Evolutionary conservation across 768 basidiomycete species (phyloP).

Genomic region (Amanita brunnescens): DNA sequence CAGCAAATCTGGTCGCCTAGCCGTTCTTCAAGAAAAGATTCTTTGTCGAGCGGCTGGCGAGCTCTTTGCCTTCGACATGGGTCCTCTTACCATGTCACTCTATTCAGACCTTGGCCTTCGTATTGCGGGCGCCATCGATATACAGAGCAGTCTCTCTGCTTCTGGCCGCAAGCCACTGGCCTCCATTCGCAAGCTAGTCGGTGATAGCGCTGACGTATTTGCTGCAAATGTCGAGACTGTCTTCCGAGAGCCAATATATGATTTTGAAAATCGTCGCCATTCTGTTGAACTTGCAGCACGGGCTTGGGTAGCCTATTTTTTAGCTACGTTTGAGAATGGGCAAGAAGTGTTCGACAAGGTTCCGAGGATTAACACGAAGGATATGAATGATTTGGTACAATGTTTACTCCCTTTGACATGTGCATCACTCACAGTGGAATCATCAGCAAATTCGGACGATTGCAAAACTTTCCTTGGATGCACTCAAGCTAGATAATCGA

Average conservation of each 20-base stretch:
- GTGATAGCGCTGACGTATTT: conserved; percentile 26
- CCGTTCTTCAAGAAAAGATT: conserved; percentile 30
- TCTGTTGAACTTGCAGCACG: conserved; percentile 30
- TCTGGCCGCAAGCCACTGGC: conserved; percentile 30
- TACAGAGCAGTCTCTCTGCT: conserved; percentile 42
- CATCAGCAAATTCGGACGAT: conserved; percentile 31
- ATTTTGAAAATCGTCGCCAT: conserved; percentile 22
- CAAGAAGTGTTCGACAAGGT: conserved; percentile 34
- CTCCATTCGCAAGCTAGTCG: conserved; percentile 33
- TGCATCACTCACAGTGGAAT: conserved; percentile 1
- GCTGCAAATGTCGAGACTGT: conserved; percentile 26
- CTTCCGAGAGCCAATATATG: conserved; percentile 29
- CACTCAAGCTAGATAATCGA: conserved; percentile 35
- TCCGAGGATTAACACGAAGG: conserved; percentile 34
- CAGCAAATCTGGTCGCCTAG: conserved; percentile 8
- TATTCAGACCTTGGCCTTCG: conserved; percentile 32
- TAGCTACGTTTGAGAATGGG: conserved; percentile 33
- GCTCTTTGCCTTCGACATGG: conserved; percentile 49
- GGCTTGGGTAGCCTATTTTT: conserved; percentile 43
- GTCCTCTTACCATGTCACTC: conserved; percentile 38
- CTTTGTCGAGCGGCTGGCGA: conserved; percentile 36
- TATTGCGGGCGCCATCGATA: conserved; percentile 43
- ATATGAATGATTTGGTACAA: conserved; percentile 25
- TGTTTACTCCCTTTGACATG: neutral
- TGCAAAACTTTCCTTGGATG: conserved; percentile 35